These are phyloP conservation scores for Paramecium biaurelia DNA, from an alignment of 73 alveolate species.

Conservation along the genomic window DNA sequence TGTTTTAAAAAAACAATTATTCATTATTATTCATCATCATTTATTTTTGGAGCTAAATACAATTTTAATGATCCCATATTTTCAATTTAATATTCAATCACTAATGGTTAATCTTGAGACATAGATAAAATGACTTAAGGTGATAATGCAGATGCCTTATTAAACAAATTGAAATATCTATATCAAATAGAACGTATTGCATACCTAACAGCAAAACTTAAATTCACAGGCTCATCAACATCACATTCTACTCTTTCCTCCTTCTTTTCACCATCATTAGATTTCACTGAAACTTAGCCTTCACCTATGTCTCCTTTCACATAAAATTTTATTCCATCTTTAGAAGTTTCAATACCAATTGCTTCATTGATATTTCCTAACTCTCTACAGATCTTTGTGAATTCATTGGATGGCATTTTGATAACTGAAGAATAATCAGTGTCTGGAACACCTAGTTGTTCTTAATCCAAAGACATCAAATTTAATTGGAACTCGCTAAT, in stretches of 20 bases:
- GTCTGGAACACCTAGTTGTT: slow-evolving; percentile 98
- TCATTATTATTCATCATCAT: slow-evolving; percentile 77
- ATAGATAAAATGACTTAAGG: slow-evolving; percentile 83
- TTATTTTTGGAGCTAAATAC: slow-evolving; percentile 98
- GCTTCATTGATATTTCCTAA: slow-evolving; percentile 88
- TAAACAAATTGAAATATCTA: slow-evolving; percentile 97
- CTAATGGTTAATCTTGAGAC: slow-evolving; percentile 92
- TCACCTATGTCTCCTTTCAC: slow-evolving; percentile 95
- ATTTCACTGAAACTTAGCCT: slow-evolving; percentile 92
- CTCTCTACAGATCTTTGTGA: slow-evolving; percentile 94
- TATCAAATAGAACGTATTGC: slow-evolving; percentile 53
- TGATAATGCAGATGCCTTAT: slow-evolving; percentile 92
- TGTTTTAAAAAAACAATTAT: background rate
- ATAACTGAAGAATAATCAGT: slow-evolving; percentile 92
- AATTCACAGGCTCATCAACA: slow-evolving; percentile 87
- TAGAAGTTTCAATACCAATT: slow-evolving; percentile 84
- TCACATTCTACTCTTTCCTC: slow-evolving; percentile 82
- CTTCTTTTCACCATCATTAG: slow-evolving; percentile 79
- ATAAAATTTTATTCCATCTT: slow-evolving; percentile 84
- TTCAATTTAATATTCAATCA: slow-evolving; percentile 91
- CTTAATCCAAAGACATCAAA: slow-evolving; percentile 93
- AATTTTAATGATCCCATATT: slow-evolving; percentile 93
- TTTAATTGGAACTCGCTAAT: slow-evolving; percentile 94
- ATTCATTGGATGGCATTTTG: slow-evolving; percentile 89
- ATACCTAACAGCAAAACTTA: slow-evolving; percentile 88